A percentile compares a stretch with the other conserved stretches of the same genome.
Conservation (phyloP, 306 rosid genomes). For the Lathyrus tuberosus region DNA sequence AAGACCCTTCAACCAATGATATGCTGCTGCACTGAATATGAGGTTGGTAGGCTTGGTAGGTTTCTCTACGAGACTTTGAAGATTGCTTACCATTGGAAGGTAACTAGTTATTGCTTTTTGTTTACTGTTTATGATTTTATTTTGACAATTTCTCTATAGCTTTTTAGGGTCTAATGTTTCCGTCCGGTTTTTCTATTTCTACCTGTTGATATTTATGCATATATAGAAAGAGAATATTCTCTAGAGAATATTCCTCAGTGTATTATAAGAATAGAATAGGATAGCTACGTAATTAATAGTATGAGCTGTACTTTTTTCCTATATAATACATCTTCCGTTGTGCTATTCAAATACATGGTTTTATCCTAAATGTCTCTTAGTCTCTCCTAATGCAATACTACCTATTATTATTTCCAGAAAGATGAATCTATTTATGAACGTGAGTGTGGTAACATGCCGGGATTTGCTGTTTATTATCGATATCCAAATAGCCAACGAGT, state of each 20-base stretch:
- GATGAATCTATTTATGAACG: conserved; percentile 96
- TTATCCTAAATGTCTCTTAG: too few species aligned
- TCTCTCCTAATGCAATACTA: neutral
- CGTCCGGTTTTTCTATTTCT: neutral
- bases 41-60: conserved; percentile 96
- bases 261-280: too few species aligned
- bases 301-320: too few species aligned
- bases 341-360: too few species aligned
- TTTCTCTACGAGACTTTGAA: conserved; percentile 90
- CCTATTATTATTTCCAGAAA: conserved; percentile 57
- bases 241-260: too few species aligned
- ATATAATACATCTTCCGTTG: too few species aligned
- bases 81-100: conserved; percentile 98
- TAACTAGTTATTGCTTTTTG: conserved; percentile 37
- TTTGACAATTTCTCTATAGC: neutral
- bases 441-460: conserved; percentile 99
- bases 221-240: too few species aligned
- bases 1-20: conserved; percentile 98
- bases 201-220: neutral
- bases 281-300: too few species aligned
- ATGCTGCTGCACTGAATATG: conserved; percentile 98
- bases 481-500: conserved; percentile 94
- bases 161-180: conserved; percentile 1
- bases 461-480: conserved; percentile 96
- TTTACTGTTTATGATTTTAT: conserved; percentile 7